Evolutionary conservation across 2,329 filamentous ascomycete genomes (phyloP), one percentile per base, ranked within the genome.

Genomic region (Colletotrichum sp.): DNA sequence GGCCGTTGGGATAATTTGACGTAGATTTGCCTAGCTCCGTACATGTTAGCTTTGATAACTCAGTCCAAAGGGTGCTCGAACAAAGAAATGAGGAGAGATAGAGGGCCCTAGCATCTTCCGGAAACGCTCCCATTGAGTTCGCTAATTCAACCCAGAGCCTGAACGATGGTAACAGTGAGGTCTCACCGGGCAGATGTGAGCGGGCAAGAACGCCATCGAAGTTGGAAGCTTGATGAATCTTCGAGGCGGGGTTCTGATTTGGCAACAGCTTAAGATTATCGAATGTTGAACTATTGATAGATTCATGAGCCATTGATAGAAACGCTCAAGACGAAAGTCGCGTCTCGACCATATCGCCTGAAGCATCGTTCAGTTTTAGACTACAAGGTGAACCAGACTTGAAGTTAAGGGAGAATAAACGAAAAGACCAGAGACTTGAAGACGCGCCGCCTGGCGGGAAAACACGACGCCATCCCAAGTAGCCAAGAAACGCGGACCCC

Each of bases 331-430:
- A 4, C 43, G n/a, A 13, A 21, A 21, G n/a, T 13, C 43, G 6
- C 6, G 2, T 7, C 10, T 1, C 1, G 43, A 52, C 0, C 10
- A n/a, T 12, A 2, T 13, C 10, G 3, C 3, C 10, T 0, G 10
- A 52, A 4, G 12, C n/a, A 7, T 21, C 0, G n/a, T 0, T 21
- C n/a, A 21, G 43, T 3, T 21, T 2, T 52, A 1, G 4, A 52
- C n/a, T 52, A 4, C 0, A 21, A 52, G 43, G 3, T 52, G 6
- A 8, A 12, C n/a, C 15, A 10, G 8, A 3, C 15, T 10, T 28
- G 55, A 56, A 4, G 52, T 56, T 26, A 16, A 15, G 5, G 24
- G 8, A 28, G 4, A 16, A 5, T 16, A 28, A 18, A 61, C 6
- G 18, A 2, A 21, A 34, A n/a, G 24, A 48, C 1, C 15, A 12